Base-by-base conservation (phyloP, 495 filamentous ascomycete genomes). In the Sordaria brevicollis region DNA sequence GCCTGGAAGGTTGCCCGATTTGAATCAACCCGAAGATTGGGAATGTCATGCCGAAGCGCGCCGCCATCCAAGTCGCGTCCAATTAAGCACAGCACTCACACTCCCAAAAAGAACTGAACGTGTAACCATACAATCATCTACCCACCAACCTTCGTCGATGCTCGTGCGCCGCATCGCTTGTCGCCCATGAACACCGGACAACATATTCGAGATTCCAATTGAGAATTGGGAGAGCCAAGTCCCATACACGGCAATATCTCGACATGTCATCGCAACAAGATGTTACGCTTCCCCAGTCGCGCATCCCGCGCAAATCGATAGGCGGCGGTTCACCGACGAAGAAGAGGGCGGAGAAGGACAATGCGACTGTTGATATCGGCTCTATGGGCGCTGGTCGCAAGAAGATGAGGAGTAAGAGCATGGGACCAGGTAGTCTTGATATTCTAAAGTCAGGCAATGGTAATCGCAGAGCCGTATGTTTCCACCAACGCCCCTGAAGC, bases 341-440 rank as follows among this genome's bases (percentile, higher is more conserved):
- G 25, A 85, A 79, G 69, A 74, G 70, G 8, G 79, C 82, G 68
- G 89, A 92, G 71, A 89, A 92, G 77, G 92, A 93, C 77, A 93
- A 94, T 81, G 83, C 86, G 72, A 92, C 88, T 9, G 78, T 87
- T 38, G 89, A 92, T 71, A 74, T 89, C 54, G 77, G 75, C 77
- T 71, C 79, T 71, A 71, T 80, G 79, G 68, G 83, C 76, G 73
- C 78, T 76, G 70, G 79, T 9, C 84, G 83, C 65, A 92, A 90
- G 79, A 96, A 96, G 80, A 92, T 89, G 37, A 88, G 95, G 66
- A 97, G 95, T 79, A 97, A 97, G 80, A 97, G 93, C 77, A 87
- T 99, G 71, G 95, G 95, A 2, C 94, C 94, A 29, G 95, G 93
- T 25, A 92, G 94, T 67, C 80, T 97, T 36, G 93, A 93, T 82